A percentile compares a stretch with the other conserved stretches of the same genome.
phyloP scores from a whole-genome alignment of 129 eudicot species.

The Chrysanthemum makinoi region DNA sequence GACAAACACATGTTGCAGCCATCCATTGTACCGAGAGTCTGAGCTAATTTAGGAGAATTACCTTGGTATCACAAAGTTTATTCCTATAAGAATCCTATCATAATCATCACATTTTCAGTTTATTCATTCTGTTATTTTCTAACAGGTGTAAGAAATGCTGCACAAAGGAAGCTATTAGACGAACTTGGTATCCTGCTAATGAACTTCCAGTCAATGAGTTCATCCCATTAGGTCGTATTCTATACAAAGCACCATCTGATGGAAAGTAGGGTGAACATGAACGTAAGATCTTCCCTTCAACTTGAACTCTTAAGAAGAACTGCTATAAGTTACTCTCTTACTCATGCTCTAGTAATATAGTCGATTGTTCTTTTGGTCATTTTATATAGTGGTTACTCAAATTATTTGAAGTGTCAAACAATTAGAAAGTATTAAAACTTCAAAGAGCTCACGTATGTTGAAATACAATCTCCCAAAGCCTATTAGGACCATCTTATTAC shows the following conservation, averaged over 20 bases:
- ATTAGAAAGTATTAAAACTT: no score
- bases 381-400: no score
- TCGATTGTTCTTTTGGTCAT: no score
- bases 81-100: background rate
- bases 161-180: background rate
- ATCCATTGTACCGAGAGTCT: background rate
- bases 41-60: background rate
- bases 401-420: no score
- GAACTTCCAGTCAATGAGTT: constrained; percentile 93
- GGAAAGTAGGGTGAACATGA: constrained; percentile 99
- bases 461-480: no score
- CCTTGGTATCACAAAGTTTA: background rate
- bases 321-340: background rate
- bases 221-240: constrained; percentile 78
- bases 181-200: constrained; percentile 89
- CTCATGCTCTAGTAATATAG: no score
- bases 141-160: background rate
- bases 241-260: constrained; percentile 95
- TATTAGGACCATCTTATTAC: no score
- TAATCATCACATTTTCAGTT: no score
- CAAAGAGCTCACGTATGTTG: no score
- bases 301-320: background rate
- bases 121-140: background rate
- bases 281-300: constrained; percentile 39
- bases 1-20: background rate